Base-by-base conservation (phyloP, 2,329 filamentous ascomycete genomes). In the Claviceps quebecensis region DNA sequence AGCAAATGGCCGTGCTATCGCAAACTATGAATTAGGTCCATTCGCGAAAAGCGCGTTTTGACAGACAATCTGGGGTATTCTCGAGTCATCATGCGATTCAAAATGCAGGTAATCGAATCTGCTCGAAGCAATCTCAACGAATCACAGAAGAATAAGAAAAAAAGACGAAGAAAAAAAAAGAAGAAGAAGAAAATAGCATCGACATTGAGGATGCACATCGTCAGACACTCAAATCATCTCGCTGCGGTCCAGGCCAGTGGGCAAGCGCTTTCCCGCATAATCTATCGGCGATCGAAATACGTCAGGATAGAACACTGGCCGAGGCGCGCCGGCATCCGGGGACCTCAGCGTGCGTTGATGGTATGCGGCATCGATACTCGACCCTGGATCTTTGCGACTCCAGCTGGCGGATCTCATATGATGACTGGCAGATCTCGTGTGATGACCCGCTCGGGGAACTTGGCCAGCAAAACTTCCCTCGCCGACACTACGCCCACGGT, bases 401-500 rank as follows among this genome's bases (percentile, higher is more conserved):
- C 78, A 75, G 61, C 78, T 81, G 1, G 69, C 78, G 4, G 78
- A 81, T 19, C 79, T 74, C 59, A 82, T 73, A 46, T 77, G 73
- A 58, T 82, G 75, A 61, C 78, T 81, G 1, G 69, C 78, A 4
- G 78, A 81, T 19, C 79, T 74, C 59, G 82, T 73, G 47, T 77
- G 73, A 58, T 82, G 79, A 0, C 78, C 78, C 0, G 76, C 77
- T 46, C 78, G 77, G 53, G 71, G 73, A 55, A 81, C 65, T 36
- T 78, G 76, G 3, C 72, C 72, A 2, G 75, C 69, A 53, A 81
- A 68, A 61, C 72, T 72, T 55, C 69, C 71, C 48, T 78, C 75
- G 34, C 69, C 72, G 54, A 65, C 72, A 63, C 78, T 82, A 48
- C 77, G 73, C 9, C 78, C 78, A 26, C 80, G 77, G 57, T 63